phyloP scores from a whole-genome alignment of 2,329 filamentous ascomycete genomes.

The Chaetomiaceae sp. region DNA sequence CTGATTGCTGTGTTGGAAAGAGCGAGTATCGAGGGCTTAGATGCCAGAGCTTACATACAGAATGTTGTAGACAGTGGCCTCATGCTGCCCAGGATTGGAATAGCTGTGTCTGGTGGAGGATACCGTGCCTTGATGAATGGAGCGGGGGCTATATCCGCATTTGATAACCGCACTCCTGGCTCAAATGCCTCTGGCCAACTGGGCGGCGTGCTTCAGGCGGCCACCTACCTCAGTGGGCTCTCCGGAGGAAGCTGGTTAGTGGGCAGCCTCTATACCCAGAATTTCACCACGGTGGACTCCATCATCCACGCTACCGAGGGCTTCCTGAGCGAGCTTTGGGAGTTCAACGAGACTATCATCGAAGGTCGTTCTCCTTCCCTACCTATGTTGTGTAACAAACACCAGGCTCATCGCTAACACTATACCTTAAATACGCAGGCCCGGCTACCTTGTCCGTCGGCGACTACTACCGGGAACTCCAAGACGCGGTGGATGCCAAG shows the following conservation, averaged over 20 bases:
- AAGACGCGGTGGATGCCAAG: constrained; percentile 54
- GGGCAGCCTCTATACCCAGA: constrained; percentile 75
- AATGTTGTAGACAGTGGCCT: constrained; percentile 56
- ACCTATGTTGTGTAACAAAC: too few species aligned
- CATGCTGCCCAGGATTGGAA: constrained; percentile 55
- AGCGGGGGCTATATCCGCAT: constrained; percentile 74
- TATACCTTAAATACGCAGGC: too few species aligned
- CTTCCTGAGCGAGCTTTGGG: constrained; percentile 28
- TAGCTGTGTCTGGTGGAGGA: constrained; percentile 77
- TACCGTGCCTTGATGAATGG: constrained; percentile 81
- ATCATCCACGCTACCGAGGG: constrained; percentile 44
- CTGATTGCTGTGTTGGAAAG: constrained; percentile 68
- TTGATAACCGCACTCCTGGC: constrained; percentile 67
- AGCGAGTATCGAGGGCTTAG: constrained; percentile 68
- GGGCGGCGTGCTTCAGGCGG: constrained; percentile 72
- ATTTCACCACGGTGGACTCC: constrained; percentile 65
- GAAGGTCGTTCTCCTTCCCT: too few species aligned
- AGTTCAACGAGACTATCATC: constrained; percentile 34
- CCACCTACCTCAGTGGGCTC: constrained; percentile 71
- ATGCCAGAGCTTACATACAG: constrained; percentile 66
- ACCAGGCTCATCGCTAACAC: too few species aligned
- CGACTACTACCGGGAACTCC: constrained; percentile 4
- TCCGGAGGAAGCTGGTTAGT: constrained; percentile 85
- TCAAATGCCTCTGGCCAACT: constrained; percentile 62
- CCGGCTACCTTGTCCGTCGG: constrained; percentile 7